Base-by-base conservation (phyloP, 768 basidiomycete genomes). In the Boletus subparvulus region DNA sequence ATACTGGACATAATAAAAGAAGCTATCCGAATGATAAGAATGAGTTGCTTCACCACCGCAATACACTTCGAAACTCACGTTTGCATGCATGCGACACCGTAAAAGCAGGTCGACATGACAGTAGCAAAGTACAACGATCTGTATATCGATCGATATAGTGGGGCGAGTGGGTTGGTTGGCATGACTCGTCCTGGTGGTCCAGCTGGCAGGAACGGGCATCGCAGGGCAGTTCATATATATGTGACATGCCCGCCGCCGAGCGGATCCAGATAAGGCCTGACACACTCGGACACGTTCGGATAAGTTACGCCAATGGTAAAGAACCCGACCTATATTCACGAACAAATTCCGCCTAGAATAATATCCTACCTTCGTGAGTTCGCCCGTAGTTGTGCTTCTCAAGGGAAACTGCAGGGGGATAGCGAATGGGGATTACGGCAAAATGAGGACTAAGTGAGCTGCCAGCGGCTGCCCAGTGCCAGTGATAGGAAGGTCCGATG, bases 1-100 rank as follows among this genome's bases (percentile, higher is more conserved):
- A 7, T 10, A 63, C 61, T 59, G 42, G 1, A 50, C 21, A 26
- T 16, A 52, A 39, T 61, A 61, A 3, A 55, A 44, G 45, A 61
- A 61, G 33, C 60, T 61, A 16, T 16, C 5, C 16, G 13, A 26
- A 13, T 10, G n/a, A 17, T 13, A 10, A 17, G 21, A n/a, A 24
- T 14, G 4, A 3, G 9, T 13, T 7, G 3, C 4, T 24, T 12
- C 4, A 35, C 19, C 28, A 4, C 14, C 35, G 17, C 30, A 7
- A 32, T 44, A 39, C 6, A 7, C 8, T n/a, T 36, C 19, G 7
- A 32, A 46, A 33, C 59, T 42, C 21, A 60, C 59, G 47, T 46
- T 60, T 60, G 59, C 57, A 52, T 53, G 24, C 59, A 60, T 9
- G 42, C 19, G 4, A 45, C 3, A 4, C 57, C 51, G 2, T 60